Evolutionary conservation across 2,329 filamentous ascomycete genomes (phyloP).

Genomic region (Gnomoniopsis smithogilvyi): DNA sequence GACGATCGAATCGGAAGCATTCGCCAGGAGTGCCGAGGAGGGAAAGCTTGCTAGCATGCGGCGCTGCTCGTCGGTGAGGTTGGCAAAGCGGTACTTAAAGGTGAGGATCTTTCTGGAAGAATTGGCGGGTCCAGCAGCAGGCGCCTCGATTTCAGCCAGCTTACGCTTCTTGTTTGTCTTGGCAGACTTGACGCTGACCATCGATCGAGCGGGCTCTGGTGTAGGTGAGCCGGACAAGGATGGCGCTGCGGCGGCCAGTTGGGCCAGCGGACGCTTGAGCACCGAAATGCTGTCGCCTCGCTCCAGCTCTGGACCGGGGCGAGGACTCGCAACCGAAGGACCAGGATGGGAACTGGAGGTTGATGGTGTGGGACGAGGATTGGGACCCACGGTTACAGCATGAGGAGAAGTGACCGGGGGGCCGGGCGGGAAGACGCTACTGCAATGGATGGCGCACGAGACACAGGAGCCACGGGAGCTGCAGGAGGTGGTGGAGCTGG

Average conservation of each 20-base stretch:
- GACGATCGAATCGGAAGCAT: conserved; percentile 9
- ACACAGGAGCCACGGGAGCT: too few species aligned
- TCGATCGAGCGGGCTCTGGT: conserved; percentile 7
- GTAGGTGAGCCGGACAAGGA: not conserved
- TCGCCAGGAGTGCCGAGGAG: not conserved
- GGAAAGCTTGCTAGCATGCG: conserved; percentile 6
- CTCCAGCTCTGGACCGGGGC: conserved; percentile 1
- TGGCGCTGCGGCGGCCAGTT: conserved; percentile 3
- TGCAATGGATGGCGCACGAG: conserved; percentile 16
- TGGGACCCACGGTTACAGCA: not conserved
- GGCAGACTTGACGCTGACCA: not conserved
- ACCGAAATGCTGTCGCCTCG: conserved; percentile 16
- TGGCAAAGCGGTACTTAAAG: conserved; percentile 4
- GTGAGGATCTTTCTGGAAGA: conserved; percentile 1
- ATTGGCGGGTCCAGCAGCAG: conserved; percentile 2
- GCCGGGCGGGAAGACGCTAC: conserved; percentile 3
- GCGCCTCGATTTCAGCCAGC: conserved; percentile 8
- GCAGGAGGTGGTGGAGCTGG: too few species aligned
- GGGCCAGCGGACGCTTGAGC: conserved; percentile 8
- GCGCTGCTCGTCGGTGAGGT: not conserved
- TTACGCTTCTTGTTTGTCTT: conserved; percentile 18
- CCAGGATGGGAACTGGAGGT: not conserved
- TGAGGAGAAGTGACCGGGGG: not conserved
- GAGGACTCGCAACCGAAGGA: not conserved
- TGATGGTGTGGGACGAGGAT: not conserved